phyloP scores from a whole-genome alignment of 225 moss, liverwort and hornwort species.

The Physcomitrellopsis africana region DNA sequence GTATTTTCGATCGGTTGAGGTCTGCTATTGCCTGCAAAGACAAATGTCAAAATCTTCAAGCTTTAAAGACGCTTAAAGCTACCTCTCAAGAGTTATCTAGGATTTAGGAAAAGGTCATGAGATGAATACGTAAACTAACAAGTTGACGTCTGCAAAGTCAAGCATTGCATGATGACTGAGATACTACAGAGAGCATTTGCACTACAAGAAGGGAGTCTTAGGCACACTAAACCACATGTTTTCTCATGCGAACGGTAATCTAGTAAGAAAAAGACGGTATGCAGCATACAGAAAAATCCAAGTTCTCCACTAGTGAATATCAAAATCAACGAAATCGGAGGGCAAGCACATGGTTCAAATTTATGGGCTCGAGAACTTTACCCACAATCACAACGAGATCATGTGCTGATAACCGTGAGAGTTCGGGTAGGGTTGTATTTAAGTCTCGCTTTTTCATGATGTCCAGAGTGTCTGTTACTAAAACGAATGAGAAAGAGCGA shows the following conservation, averaged over 20 bases:
- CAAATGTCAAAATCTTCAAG: background rate
- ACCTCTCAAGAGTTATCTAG: background rate
- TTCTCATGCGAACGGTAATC: background rate
- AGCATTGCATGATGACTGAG: background rate
- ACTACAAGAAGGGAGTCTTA: background rate
- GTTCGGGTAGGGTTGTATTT: conserved; percentile 63
- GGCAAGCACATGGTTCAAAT: background rate
- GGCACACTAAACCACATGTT: background rate
- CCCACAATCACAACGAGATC: conserved; percentile 81
- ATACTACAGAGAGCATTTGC: background rate
- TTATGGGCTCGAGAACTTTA: conserved; percentile 36
- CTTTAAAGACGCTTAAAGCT: background rate
- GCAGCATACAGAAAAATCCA: background rate
- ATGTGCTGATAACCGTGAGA: conserved; percentile 72
- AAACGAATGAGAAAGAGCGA: conserved; percentile 81
- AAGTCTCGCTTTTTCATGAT: conserved; percentile 70
- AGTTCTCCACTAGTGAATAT: background rate
- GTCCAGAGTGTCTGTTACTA: conserved; percentile 79
- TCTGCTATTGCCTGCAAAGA: conserved; percentile 44
- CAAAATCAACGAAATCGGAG: background rate
- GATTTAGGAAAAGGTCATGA: background rate
- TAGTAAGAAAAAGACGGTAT: background rate
- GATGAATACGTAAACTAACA: background rate
- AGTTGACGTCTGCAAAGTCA: background rate
- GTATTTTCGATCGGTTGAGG: conserved; percentile 36